Evolutionary conservation across 2,329 filamentous ascomycete species (phyloP).

Genomic region (Talaromyces sp.): DNA sequence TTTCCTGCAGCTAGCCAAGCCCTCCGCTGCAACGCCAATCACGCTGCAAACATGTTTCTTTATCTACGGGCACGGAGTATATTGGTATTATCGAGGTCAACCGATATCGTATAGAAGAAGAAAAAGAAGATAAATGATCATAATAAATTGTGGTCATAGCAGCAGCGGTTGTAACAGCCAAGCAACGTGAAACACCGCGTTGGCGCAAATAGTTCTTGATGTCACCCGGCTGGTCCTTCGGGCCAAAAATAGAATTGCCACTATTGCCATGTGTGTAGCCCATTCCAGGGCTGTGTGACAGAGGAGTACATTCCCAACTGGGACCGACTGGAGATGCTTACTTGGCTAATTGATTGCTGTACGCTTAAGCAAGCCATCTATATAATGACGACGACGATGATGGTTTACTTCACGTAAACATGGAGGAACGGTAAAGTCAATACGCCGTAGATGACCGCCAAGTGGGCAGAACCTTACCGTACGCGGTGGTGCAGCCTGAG

Average conservation of each 20-base stretch:
- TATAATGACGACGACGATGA: no score
- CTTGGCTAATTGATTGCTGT: background rate
- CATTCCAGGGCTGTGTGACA: background rate
- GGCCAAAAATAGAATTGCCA: background rate
- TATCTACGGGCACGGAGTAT: no score
- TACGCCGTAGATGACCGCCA: no score
- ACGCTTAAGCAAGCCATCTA: no score
- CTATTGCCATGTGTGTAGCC: background rate
- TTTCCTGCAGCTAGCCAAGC: background rate
- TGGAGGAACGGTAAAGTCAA: background rate
- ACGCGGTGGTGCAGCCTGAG: background rate
- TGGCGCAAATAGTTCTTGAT: background rate
- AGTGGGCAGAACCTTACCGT: background rate
- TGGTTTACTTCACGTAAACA: background rate
- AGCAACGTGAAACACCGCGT: background rate
- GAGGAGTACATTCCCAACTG: background rate
- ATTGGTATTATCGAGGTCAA: no score
- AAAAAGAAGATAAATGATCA: no score
- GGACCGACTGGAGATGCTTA: background rate
- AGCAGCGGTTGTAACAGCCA: background rate
- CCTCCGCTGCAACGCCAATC: background rate
- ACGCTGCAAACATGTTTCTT: no score
- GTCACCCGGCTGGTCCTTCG: background rate
- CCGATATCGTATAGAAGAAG: no score
- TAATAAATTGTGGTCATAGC: no score